Conservation (phyloP, 306 rosid species). For the Coriaria nepalensis region DNA sequence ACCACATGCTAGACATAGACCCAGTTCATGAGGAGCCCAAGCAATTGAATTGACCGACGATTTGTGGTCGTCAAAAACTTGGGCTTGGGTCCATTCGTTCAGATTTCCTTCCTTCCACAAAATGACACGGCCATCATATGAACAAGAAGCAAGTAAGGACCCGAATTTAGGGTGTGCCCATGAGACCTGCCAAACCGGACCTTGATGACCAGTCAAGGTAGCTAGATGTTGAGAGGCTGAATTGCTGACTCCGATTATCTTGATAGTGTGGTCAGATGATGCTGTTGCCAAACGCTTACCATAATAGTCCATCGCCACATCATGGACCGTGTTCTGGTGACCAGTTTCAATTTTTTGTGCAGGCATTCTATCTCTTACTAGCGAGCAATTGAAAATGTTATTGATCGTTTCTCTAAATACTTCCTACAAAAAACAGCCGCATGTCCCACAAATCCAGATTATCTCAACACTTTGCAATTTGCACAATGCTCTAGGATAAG, state of each 20-base stretch:
- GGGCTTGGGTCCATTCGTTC: constrained; percentile 66
- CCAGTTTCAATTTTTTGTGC: constrained; percentile 69
- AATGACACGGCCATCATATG: constrained; percentile 60
- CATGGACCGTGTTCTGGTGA: constrained; percentile 62
- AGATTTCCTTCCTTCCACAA: constrained; percentile 83
- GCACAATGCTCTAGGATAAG: too few relatives aligned
- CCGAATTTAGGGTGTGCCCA: constrained; percentile 91
- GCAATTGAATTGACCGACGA: constrained; percentile 69
- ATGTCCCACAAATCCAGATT: too few relatives aligned
- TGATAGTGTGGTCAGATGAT: constrained; percentile 70
- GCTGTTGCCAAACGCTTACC: constrained; percentile 80
- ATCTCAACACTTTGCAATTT: too few relatives aligned
- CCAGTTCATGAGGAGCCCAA: constrained; percentile 77
- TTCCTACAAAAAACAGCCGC: not conserved
- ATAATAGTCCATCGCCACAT: constrained; percentile 74
- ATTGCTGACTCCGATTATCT: constrained; percentile 74
- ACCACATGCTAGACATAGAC: constrained; percentile 74
- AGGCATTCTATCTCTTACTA: constrained; percentile 39
- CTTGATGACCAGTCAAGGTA: constrained; percentile 64
- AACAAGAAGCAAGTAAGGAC: constrained; percentile 61
- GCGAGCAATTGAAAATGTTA: not conserved
- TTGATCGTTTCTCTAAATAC: not conserved
- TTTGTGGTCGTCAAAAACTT: constrained; percentile 57
- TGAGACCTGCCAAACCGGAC: constrained; percentile 70
- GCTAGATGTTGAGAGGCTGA: constrained; percentile 63